Conservation (phyloP, 495 filamentous ascomycete species). For the Xylaria flabelliformis region DNA sequence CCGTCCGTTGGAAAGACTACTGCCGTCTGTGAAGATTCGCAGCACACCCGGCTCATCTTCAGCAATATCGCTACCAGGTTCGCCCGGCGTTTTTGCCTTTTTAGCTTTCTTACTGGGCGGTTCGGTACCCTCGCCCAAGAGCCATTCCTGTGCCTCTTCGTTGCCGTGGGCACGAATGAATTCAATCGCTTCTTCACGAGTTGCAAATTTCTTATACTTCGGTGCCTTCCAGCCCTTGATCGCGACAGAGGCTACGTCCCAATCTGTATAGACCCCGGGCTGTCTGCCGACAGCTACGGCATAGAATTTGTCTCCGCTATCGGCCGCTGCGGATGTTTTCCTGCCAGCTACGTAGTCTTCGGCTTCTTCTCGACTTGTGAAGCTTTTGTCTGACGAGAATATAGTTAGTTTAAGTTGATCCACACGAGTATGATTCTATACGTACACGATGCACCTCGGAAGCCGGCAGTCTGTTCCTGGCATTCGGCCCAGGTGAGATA, state of each 20-base stretch:
- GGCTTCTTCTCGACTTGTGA: constrained; percentile 76
- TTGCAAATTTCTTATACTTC: constrained; percentile 82
- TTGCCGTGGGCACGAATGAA: constrained; percentile 47
- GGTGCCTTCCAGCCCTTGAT: constrained; percentile 79
- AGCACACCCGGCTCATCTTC: constrained; percentile 62
- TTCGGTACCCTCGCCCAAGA: constrained; percentile 44
- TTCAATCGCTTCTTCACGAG: constrained; percentile 72
- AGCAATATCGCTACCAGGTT: constrained; percentile 37
- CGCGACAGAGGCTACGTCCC: constrained; percentile 76
- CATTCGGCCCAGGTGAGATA: constrained; percentile 86
- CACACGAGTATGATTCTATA: constrained; percentile 25
- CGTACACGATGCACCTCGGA: constrained; percentile 81
- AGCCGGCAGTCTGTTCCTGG: constrained; percentile 81
- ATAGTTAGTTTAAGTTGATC: not conserved
- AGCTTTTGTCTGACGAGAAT: constrained; percentile 75
- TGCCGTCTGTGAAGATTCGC: constrained; percentile 90
- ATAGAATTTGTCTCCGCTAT: constrained; percentile 64
- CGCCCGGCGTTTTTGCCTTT: constrained; percentile 39
- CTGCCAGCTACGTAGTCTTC: constrained; percentile 74
- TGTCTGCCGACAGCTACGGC: constrained; percentile 79
- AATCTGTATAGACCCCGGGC: constrained; percentile 91
- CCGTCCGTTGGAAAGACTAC: constrained; percentile 77
- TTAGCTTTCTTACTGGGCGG: constrained; percentile 36
- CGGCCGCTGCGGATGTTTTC: constrained; percentile 44
- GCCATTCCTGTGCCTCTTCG: constrained; percentile 67